Evolutionary conservation across 2,329 filamentous ascomycete genomes (phyloP).

Genomic region (Fusarium udum): DNA sequence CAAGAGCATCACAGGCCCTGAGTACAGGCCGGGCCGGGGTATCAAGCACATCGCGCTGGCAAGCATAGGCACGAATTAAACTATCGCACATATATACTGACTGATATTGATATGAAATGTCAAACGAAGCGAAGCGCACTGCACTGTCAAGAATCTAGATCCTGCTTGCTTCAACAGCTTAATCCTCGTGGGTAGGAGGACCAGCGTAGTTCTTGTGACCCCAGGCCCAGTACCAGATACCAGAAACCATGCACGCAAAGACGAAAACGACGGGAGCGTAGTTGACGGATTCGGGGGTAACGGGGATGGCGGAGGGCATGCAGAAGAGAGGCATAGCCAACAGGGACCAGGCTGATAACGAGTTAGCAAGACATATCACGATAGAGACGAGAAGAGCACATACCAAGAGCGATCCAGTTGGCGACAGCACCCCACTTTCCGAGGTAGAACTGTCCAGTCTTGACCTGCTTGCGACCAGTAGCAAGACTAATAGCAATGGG

Average conservation of each 20-base stretch:
- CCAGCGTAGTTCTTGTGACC: slow-evolving; percentile 20
- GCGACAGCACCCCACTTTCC: background rate
- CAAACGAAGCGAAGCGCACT: slow-evolving; percentile 15
- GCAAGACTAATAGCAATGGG: slow-evolving; percentile 4
- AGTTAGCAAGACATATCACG: background rate
- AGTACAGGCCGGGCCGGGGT: slow-evolving; percentile 6
- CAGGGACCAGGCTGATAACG: slow-evolving; percentile 4
- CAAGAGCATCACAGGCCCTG: background rate
- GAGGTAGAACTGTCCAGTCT: slow-evolving; percentile 3
- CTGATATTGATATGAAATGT: slow-evolving; percentile 16
- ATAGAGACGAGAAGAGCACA: background rate
- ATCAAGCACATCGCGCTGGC: slow-evolving; percentile 22
- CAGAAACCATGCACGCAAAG: slow-evolving; percentile 3
- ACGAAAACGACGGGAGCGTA: slow-evolving; percentile 19
- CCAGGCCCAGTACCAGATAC: slow-evolving; percentile 22
- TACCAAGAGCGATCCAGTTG: slow-evolving; percentile 9
- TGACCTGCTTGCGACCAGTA: slow-evolving; percentile 3
- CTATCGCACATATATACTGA: slow-evolving; percentile 18
- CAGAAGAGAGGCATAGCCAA: slow-evolving; percentile 19
- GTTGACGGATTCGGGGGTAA: background rate
- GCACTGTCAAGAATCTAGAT: slow-evolving; percentile 23
- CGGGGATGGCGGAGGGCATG: slow-evolving; percentile 13
- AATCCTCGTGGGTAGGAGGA: slow-evolving; percentile 49
- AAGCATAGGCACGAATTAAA: slow-evolving; percentile 3
- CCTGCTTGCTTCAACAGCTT: slow-evolving; percentile 14